phyloP scores from a whole-genome alignment of 176 grass and related monocot species.

The Chrysopogon serrulatus region DNA sequence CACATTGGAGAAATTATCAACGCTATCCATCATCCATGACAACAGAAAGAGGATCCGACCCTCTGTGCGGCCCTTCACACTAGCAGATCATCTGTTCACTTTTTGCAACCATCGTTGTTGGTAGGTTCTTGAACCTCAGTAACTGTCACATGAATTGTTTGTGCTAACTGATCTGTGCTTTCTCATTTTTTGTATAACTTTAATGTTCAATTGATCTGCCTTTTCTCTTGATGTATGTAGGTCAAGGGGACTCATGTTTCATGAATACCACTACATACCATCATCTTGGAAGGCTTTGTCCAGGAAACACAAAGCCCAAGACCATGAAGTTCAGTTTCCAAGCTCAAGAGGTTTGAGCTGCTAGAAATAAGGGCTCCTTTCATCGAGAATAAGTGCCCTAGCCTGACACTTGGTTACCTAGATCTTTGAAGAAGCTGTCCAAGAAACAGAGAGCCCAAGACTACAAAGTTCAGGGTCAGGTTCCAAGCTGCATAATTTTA shows the following conservation, averaged over 20 bases:
- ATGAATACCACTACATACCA: neutral
- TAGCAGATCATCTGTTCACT: conserved; percentile 17
- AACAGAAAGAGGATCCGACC: neutral
- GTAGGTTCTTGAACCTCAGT: neutral
- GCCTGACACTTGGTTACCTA: no score
- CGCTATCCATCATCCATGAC: conserved; percentile 1
- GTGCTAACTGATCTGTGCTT: no score
- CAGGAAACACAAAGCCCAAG: neutral
- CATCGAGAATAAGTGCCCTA: no score
- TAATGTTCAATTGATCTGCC: neutral
- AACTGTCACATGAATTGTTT: neutral
- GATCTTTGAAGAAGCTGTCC: no score
- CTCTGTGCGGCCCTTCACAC: conserved; percentile 1
- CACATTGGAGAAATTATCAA: neutral
- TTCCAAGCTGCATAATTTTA: no score
- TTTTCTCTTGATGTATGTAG: neutral
- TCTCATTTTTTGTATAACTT: no score
- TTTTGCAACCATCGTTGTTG: neutral
- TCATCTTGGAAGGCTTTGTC: neutral
- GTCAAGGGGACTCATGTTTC: neutral
- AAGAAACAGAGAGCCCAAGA: no score
- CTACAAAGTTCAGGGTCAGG: no score
- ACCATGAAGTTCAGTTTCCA: neutral
- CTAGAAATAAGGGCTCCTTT: no score
- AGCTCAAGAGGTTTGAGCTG: neutral